phyloP scores from a whole-genome alignment of 306 rosid genomes.

The Vachellia pachyceras region DNA sequence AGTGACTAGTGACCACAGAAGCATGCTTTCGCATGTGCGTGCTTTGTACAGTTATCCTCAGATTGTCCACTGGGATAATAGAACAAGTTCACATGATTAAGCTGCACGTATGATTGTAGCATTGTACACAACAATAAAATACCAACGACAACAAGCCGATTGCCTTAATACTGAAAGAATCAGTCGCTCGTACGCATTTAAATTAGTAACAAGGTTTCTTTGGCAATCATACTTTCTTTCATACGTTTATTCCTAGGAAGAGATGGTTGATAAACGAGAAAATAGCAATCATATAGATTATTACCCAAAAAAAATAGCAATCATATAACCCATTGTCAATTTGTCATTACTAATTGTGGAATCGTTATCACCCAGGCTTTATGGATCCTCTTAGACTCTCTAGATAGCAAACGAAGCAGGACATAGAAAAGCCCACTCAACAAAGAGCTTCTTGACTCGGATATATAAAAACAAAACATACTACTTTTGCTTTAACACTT shows the following conservation, averaged over 20 bases:
- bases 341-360: neutral
- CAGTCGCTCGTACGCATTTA: neutral
- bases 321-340: neutral
- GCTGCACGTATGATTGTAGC: neutral
- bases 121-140: neutral
- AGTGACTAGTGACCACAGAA: neutral
- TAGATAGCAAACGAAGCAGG: conserved; percentile 2
- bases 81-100: neutral
- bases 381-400: neutral
- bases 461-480: neutral
- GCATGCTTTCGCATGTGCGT: neutral
- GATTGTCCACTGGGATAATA: neutral
- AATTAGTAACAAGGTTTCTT: neutral
- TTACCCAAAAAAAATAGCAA: neutral
- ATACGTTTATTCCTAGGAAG: neutral
- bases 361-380: neutral
- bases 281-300: neutral
- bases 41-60: neutral
- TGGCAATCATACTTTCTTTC: neutral
- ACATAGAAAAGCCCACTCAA: neutral
- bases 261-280: neutral
- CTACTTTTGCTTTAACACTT: neutral
- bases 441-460: neutral
- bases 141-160: neutral
- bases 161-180: neutral